A percentile compares a stretch with the other conserved stretches of the same genome.
phyloP scores from a whole-genome alignment of 331 rosid genomes.

The Pyrus hybrid region DNA sequence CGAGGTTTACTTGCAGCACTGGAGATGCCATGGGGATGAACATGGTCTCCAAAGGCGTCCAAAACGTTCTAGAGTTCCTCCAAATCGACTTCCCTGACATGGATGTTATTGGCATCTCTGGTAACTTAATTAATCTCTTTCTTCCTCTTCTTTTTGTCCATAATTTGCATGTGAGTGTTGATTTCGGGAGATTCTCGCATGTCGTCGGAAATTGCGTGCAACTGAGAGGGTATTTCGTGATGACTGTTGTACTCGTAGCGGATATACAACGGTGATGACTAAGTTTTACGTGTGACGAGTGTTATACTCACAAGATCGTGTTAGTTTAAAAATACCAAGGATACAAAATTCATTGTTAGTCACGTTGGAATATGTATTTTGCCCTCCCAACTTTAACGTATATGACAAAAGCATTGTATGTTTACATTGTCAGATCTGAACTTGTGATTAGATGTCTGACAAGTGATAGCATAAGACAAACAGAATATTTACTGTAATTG shows the following conservation, averaged over 20 bases:
- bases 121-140: constrained; percentile 11
- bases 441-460: background rate
- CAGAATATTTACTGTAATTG: background rate
- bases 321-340: too few relatives aligned
- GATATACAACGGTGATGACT: too few relatives aligned
- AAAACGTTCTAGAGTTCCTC: constrained; percentile 48
- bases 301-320: too few relatives aligned
- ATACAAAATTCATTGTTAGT: too few relatives aligned
- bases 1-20: constrained; percentile 50
- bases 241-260: too few relatives aligned
- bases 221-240: background rate
- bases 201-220: background rate
- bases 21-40: constrained; percentile 86
- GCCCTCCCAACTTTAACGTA: too few relatives aligned
- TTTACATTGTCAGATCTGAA: background rate
- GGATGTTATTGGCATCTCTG: constrained; percentile 65
- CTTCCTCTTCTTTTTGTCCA: background rate
- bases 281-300: too few relatives aligned
- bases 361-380: too few relatives aligned
- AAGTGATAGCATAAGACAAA: too few relatives aligned
- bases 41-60: constrained; percentile 73
- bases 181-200: background rate
- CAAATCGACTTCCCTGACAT: constrained; percentile 46
- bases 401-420: too few relatives aligned
- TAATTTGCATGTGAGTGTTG: background rate